phyloP scores from a whole-genome alignment of 2,329 filamentous ascomycete species.

The Colletotrichum camelliae region DNA sequence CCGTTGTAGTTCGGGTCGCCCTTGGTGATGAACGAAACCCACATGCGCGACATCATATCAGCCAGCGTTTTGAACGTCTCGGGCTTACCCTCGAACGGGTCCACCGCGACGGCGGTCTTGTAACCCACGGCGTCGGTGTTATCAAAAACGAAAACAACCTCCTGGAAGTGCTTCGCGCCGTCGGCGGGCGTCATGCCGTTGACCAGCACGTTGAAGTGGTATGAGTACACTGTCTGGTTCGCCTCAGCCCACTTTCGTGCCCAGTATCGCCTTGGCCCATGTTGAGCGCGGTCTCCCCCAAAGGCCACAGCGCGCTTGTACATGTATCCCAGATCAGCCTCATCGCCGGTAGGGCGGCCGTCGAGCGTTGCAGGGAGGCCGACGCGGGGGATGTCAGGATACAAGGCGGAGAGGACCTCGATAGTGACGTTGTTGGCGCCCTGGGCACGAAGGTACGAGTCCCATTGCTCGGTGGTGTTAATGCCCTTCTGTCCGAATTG shows the following conservation, averaged over 20 bases:
- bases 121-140: constrained; percentile 57
- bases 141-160: constrained; percentile 49
- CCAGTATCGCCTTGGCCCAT: constrained; percentile 57
- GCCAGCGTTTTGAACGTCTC: constrained; percentile 46
- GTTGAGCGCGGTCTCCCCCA: constrained; percentile 60
- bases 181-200: constrained; percentile 21
- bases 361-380: constrained; percentile 51
- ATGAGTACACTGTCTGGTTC: constrained; percentile 59
- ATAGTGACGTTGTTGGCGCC: constrained; percentile 31
- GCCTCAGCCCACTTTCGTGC: constrained; percentile 56
- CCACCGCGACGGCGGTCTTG: constrained; percentile 44
- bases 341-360: constrained; percentile 28
- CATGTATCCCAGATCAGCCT: constrained; percentile 43
- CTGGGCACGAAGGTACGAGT: constrained; percentile 36
- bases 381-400: constrained; percentile 53
- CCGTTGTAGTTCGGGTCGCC: constrained; percentile 45
- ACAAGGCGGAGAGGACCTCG: constrained; percentile 44
- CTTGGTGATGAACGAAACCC: constrained; percentile 54
- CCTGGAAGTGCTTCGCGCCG: constrained; percentile 33
- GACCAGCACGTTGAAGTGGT: constrained; percentile 48
- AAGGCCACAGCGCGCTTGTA: constrained; percentile 62
- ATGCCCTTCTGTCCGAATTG: constrained; percentile 58
- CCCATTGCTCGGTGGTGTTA: constrained; percentile 60
- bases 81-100: constrained; percentile 46
- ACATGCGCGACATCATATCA: constrained; percentile 54